Conservation (phyloP, 1,139 yeast species). For the Yamadazyma trypodendri region DNA sequence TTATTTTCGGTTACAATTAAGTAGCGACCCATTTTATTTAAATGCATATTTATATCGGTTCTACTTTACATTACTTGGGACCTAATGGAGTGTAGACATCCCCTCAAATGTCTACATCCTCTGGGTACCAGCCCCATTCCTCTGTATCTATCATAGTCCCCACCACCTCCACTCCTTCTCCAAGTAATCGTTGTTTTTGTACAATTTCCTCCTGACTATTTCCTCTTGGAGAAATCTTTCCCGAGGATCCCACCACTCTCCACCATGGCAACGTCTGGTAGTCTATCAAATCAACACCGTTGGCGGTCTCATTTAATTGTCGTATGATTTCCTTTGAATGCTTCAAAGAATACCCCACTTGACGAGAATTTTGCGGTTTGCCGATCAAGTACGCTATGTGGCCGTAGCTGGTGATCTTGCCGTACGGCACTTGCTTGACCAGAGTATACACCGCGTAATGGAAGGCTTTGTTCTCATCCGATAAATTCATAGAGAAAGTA, state of each 20-base stretch:
- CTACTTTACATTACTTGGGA: too few relatives aligned
- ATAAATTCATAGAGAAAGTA: conserved; percentile 20
- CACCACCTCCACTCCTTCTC: conserved; percentile 50
- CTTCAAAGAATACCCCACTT: conserved; percentile 71
- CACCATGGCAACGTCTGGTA: conserved; percentile 61
- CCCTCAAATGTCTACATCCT: conserved; percentile 26
- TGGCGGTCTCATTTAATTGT: conserved; percentile 20
- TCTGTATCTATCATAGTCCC: conserved; percentile 42
- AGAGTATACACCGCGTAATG: conserved; percentile 60
- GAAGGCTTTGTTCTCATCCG: conserved; percentile 56
- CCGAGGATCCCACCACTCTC: conserved; percentile 66
- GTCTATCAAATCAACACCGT: conserved; percentile 19
- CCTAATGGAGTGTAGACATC: too few relatives aligned
- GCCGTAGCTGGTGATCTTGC: conserved; percentile 68
- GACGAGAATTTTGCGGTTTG: conserved; percentile 67
- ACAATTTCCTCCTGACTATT: conserved; percentile 37
- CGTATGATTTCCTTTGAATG: conserved; percentile 26
- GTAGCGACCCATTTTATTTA: too few relatives aligned
- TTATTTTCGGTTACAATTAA: too few relatives aligned
- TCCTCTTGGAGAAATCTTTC: conserved; percentile 58
- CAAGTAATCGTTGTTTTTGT: conserved; percentile 47
- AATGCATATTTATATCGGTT: too few relatives aligned
- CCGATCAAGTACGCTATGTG: conserved; percentile 66
- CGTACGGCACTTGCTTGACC: conserved; percentile 58
- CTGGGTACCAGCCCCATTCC: conserved; percentile 71